These are phyloP conservation scores for Mediolabrus comicus DNA, from an alignment of 108 stramenopile genomes.

Conservation along the genomic window DNA sequence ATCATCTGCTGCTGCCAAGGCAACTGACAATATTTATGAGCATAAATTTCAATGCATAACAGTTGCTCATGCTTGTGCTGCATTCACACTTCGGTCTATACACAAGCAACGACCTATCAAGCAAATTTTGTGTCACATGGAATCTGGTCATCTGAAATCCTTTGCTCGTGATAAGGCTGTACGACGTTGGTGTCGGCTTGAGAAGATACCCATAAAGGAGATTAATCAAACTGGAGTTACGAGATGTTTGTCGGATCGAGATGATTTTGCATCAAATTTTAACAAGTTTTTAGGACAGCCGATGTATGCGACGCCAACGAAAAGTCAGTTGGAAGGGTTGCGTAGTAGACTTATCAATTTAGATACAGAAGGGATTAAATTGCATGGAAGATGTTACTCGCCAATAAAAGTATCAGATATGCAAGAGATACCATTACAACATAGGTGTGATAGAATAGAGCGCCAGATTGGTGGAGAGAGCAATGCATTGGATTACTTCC, in stretches of 20 bases:
- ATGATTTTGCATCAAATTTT: slow-evolving; percentile 55
- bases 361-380: slow-evolving; percentile 16
- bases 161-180: slow-evolving; percentile 62
- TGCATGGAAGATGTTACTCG: slow-evolving; percentile 20
- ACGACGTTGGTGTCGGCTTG: slow-evolving; percentile 57
- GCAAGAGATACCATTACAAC: slow-evolving; percentile 50
- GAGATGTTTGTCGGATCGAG: slow-evolving; percentile 49
- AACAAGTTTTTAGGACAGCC: slow-evolving; percentile 51
- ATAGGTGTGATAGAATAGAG: slow-evolving; percentile 48
- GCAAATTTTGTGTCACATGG: slow-evolving; percentile 64
- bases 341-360: slow-evolving; percentile 12
- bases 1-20: not conserved
- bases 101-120: slow-evolving; percentile 48
- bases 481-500: slow-evolving; percentile 48
- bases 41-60: slow-evolving; percentile 59
- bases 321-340: slow-evolving; percentile 12
- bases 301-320: slow-evolving; percentile 36
- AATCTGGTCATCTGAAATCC: slow-evolving; percentile 66
- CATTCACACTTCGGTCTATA: slow-evolving; percentile 44
- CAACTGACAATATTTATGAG: slow-evolving; percentile 1
- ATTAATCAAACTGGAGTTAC: slow-evolving; percentile 70
- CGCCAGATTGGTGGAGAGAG: slow-evolving; percentile 67
- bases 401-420: slow-evolving; percentile 37
- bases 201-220: slow-evolving; percentile 50
- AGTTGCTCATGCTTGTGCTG: slow-evolving; percentile 51